Conservation (phyloP, 495 filamentous ascomycete species). For the Penicillium macrosclerotiorum region DNA sequence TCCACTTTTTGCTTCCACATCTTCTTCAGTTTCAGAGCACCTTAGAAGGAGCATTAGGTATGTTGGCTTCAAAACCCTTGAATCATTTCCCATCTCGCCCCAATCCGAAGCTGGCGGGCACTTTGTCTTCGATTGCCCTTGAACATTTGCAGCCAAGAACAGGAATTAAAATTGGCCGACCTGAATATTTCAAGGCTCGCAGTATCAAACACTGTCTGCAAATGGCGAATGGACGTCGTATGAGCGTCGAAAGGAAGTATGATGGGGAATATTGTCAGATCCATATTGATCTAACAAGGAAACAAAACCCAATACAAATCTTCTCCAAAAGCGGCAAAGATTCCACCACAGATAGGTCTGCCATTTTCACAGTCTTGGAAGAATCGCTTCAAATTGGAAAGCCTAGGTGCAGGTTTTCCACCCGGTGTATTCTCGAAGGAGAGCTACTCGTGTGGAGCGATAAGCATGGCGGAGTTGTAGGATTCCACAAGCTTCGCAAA, state of each 20-base stretch:
- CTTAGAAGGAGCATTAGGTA: constrained; percentile 49
- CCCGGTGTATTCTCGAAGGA: constrained; percentile 74
- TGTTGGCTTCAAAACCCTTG: constrained; percentile 44
- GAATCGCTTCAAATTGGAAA: constrained; percentile 57
- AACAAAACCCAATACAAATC: constrained; percentile 61
- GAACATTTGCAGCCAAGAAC: constrained; percentile 56
- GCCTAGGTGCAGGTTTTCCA: constrained; percentile 53
- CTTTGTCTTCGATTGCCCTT: constrained; percentile 38
- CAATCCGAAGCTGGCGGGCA: constrained; percentile 30
- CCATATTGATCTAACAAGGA: constrained; percentile 67
- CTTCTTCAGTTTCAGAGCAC: constrained; percentile 66
- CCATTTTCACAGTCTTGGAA: constrained; percentile 52
- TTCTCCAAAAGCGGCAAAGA: constrained; percentile 93
- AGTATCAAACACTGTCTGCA: constrained; percentile 71
- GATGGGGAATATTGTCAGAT: constrained; percentile 90
- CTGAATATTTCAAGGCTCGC: constrained; percentile 69
- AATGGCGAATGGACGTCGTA: constrained; percentile 55
- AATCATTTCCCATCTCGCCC: constrained; percentile 39
- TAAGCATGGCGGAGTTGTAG: constrained; percentile 55
- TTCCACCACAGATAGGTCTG: constrained; percentile 67
- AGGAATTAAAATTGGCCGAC: constrained; percentile 74
- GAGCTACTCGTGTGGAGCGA: constrained; percentile 78
- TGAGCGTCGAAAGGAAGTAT: constrained; percentile 79
- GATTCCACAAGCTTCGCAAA: constrained; percentile 78
- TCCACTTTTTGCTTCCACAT: constrained; percentile 58